A percentile compares a stretch with the other conserved stretches of the same genome.
phyloP scores from a whole-genome alignment of 371 early-diverging fungal genomes.

The Mortierella sp. region DNA sequence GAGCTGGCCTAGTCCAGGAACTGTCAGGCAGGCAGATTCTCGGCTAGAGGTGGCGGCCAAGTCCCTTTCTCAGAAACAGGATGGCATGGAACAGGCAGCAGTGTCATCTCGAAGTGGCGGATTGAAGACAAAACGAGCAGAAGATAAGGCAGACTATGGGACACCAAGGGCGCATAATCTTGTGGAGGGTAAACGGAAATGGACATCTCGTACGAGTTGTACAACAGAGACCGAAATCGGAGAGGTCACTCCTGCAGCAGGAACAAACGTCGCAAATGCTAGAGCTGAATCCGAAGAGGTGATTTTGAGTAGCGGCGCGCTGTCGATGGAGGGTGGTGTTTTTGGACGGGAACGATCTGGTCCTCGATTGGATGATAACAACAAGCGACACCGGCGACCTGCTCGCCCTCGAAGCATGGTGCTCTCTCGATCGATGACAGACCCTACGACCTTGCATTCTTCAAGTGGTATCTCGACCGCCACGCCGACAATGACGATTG shows the following conservation, averaged over 20 bases:
- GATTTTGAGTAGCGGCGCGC: neutral
- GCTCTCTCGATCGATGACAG: constrained; percentile 28
- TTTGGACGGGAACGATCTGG: constrained; percentile 4
- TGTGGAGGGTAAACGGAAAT: neutral
- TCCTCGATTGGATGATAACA: constrained; percentile 4
- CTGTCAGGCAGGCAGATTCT: constrained; percentile 22
- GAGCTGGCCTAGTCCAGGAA: constrained; percentile 27
- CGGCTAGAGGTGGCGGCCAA: constrained; percentile 18
- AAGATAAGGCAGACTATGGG: neutral
- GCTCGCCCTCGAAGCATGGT: constrained; percentile 1
- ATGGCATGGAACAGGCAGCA: neutral
- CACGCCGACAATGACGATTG: neutral
- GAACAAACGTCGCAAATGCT: neutral
- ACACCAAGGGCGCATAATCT: neutral
- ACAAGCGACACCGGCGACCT: neutral
- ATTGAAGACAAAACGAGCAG: neutral
- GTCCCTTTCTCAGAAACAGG: neutral
- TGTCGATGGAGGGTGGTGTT: neutral
- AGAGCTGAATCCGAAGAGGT: neutral
- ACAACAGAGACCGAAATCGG: neutral
- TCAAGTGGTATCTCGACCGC: neutral
- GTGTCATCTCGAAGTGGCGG: neutral
- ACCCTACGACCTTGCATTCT: constrained; percentile 15
- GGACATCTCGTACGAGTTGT: neutral
- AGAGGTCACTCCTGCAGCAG: neutral